Percentiles rank a stretch among this genome's conserved stretches.
Conservation (phyloP, 495 filamentous ascomycete genomes). For the Podospora sp. region DNA sequence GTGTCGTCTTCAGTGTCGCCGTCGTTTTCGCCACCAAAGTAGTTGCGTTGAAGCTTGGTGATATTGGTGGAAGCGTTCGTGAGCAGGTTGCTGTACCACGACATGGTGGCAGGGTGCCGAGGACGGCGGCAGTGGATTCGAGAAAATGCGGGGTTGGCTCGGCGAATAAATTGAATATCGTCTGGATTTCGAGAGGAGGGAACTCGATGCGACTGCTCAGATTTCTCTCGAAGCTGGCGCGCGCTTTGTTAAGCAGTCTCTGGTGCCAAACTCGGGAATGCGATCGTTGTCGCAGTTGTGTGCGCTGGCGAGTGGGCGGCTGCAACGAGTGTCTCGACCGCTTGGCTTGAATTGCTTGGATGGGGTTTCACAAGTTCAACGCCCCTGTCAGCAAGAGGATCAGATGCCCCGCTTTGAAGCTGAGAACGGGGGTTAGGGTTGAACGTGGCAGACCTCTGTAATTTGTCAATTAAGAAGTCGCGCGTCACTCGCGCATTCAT, state of each 20-base stretch:
- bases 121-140: background rate
- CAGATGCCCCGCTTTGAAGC: background rate
- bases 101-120: slow-evolving; percentile 32
- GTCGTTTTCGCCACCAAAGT: slow-evolving; percentile 78
- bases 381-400: background rate
- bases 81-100: slow-evolving; percentile 78
- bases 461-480: slow-evolving; percentile 27
- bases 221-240: background rate
- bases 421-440: slow-evolving; percentile 21
- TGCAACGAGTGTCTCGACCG: background rate
- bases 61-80: slow-evolving; percentile 79
- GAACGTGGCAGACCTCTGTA: background rate
- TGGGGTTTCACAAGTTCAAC: background rate
- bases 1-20: slow-evolving; percentile 94
- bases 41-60: slow-evolving; percentile 74
- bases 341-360: background rate
- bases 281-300: background rate
- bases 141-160: background rate
- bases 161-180: background rate
- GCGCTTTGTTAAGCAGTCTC: background rate
- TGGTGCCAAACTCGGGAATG: background rate
- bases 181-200: background rate
- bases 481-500: slow-evolving; percentile 25
- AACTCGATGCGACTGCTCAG: background rate
- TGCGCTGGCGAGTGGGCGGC: background rate